These are phyloP conservation scores for Irpex sp. DNA, from an alignment of 1,284 basidiomycete species.

Conservation along the genomic window DNA sequence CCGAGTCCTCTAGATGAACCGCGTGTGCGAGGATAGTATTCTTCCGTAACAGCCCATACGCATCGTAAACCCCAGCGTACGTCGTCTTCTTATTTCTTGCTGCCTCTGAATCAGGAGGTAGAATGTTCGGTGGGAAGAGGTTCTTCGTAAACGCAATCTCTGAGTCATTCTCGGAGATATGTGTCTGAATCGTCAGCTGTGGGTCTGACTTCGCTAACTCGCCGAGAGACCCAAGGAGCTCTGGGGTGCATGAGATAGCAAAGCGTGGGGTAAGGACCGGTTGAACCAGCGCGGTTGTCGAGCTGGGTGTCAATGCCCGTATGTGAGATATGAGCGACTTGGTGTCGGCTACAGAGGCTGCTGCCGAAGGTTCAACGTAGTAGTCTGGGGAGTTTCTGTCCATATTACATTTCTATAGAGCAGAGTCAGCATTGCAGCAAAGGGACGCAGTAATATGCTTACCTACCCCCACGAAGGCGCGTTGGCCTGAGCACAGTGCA, in stretches of 20 bases:
- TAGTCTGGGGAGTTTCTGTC: slow-evolving; percentile 66
- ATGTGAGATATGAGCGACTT: slow-evolving; percentile 65
- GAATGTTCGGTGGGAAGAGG: slow-evolving; percentile 44
- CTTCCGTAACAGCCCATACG: slow-evolving; percentile 65
- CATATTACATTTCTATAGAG: slow-evolving; percentile 88
- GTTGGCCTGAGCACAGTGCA: slow-evolving; percentile 53
- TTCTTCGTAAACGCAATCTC: slow-evolving; percentile 69
- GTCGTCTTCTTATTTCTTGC: slow-evolving; percentile 27
- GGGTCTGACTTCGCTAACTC: slow-evolving; percentile 50
- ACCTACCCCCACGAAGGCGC: slow-evolving; percentile 79
- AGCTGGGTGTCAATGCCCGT: slow-evolving; percentile 36
- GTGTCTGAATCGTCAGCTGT: slow-evolving; percentile 82
- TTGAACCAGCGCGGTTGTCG: slow-evolving; percentile 55
- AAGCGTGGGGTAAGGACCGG: slow-evolving; percentile 94
- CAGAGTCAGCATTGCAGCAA: background rate
- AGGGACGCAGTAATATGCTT: slow-evolving; percentile 7
- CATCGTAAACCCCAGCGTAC: slow-evolving; percentile 83
- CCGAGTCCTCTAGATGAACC: slow-evolving; percentile 72
- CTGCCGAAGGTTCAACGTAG: slow-evolving; percentile 67
- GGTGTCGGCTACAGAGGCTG: slow-evolving; percentile 57
- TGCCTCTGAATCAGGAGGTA: background rate
- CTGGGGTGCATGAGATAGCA: slow-evolving; percentile 81
- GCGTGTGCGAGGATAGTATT: slow-evolving; percentile 89
- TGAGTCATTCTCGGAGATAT: slow-evolving; percentile 80
- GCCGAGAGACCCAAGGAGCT: slow-evolving; percentile 67